A percentile compares a stretch with the other conserved stretches of the same genome.
phyloP scores from a whole-genome alignment of 352 stramenopile genomes.

The Globisporangium paddicum region DNA sequence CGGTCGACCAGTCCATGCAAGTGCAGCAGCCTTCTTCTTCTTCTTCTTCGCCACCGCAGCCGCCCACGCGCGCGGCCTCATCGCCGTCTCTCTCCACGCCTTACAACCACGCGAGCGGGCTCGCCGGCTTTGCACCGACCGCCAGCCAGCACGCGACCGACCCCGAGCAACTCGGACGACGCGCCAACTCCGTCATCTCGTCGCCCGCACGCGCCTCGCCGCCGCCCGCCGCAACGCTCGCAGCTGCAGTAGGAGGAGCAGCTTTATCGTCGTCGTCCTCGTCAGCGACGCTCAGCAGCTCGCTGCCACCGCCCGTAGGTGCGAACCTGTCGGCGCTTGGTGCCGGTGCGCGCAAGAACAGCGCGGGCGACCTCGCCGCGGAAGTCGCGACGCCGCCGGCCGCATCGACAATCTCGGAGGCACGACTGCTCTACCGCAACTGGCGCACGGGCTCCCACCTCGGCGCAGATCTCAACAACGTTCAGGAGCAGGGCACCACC shows the following conservation, averaged over 20 bases:
- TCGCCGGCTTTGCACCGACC: constrained; percentile 19
- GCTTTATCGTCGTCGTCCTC: background rate
- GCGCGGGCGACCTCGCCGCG: constrained; percentile 56
- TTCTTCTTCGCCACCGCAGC: background rate
- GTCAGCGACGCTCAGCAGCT: constrained; percentile 9
- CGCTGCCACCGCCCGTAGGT: background rate
- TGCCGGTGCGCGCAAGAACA: constrained; percentile 39
- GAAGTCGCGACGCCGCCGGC: constrained; percentile 42
- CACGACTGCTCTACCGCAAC: constrained; percentile 72
- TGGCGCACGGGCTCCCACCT: constrained; percentile 65
- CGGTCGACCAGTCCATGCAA: constrained; percentile 5
- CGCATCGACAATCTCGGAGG: constrained; percentile 51
- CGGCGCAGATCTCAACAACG: constrained; percentile 23
- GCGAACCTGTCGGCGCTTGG: background rate
- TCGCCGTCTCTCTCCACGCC: constrained; percentile 15
- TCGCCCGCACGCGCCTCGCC: constrained; percentile 12
- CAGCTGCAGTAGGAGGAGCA: background rate
- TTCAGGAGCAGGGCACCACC: constrained; percentile 1
- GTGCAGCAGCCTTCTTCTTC: background rate
- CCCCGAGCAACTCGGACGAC: constrained; percentile 10
- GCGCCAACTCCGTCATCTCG: constrained; percentile 23
- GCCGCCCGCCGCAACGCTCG: background rate
- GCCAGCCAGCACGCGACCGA: constrained; percentile 4
- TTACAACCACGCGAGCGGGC: constrained; percentile 4
- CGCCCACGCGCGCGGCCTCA: constrained; percentile 10